Percentiles rank a stretch among this genome's conserved stretches.
These are phyloP conservation scores for Fusarium hainanense DNA, from an alignment of 2,329 filamentous ascomycete genomes.

Conservation along the genomic window DNA sequence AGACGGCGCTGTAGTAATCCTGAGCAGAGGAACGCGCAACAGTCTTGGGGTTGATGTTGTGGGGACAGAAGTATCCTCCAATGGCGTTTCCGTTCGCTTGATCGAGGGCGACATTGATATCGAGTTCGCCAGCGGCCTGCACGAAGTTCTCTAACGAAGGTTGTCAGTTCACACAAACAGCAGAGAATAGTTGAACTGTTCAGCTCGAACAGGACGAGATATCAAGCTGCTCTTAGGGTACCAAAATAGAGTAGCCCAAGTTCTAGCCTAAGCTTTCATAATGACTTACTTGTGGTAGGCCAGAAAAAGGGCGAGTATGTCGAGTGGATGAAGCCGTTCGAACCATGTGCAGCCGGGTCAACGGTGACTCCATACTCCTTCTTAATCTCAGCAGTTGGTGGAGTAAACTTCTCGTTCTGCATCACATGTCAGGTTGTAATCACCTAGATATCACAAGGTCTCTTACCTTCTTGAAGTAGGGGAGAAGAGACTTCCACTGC, in stretches of 20 bases:
- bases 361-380: conserved; percentile 31
- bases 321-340: conserved; percentile 28
- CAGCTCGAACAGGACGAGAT: accelerated
- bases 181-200: no score
- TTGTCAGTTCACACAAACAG: not conserved
- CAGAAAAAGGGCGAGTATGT: conserved; percentile 42
- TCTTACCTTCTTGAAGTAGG: conserved; percentile 58
- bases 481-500: conserved; percentile 52
- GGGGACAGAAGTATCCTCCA: conserved; percentile 37
- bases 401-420: conserved; percentile 38
- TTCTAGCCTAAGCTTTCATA: not conserved
- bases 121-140: conserved; percentile 22
- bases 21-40: conserved; percentile 32
- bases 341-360: conserved; percentile 28
- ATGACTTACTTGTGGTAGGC: conserved; percentile 39
- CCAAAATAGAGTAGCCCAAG: not conserved
- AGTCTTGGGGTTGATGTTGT: conserved; percentile 30
- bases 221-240: not conserved
- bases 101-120: conserved; percentile 20
- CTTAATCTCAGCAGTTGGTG: conserved; percentile 12
- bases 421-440: not conserved
- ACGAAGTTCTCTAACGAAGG: conserved; percentile 23
- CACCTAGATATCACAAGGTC: accelerated
- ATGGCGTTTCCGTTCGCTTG: conserved; percentile 36
- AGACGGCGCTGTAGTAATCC: conserved; percentile 29